phyloP scores from a whole-genome alignment of 2,329 filamentous ascomycete species.

The Aspergillus nomiae region DNA sequence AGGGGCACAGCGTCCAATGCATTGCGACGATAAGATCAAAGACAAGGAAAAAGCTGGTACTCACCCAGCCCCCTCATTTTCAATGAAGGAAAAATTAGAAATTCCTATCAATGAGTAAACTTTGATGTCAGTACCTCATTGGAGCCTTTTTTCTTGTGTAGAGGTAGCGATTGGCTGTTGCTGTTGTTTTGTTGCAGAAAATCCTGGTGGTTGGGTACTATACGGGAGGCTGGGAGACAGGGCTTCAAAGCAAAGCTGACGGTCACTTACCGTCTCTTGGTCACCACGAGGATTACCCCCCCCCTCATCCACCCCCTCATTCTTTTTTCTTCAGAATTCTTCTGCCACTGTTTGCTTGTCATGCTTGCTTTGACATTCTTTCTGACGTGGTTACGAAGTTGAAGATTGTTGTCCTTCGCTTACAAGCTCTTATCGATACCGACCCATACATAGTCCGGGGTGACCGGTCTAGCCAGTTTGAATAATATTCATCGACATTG shows the following conservation, averaged over 20 bases:
- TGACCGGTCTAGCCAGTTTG: background rate
- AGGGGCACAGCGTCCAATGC: constrained; percentile 6
- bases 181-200: constrained; percentile 25
- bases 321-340: constrained; percentile 2
- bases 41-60: background rate
- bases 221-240: constrained; percentile 1
- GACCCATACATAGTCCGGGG: background rate
- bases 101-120: background rate
- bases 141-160: background rate
- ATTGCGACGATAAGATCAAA: background rate
- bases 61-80: constrained; percentile 1
- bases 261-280: background rate
- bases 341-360: constrained; percentile 7
- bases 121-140: constrained; percentile 1
- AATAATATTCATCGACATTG: background rate
- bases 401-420: constrained; percentile 1
- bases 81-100: background rate
- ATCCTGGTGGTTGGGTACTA: constrained; percentile 37
- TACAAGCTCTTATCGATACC: constrained; percentile 1
- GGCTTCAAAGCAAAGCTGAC: background rate
- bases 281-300: background rate
- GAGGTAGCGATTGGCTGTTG: constrained; percentile 13
- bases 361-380: constrained; percentile 1
- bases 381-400: constrained; percentile 5
- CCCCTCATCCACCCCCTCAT: constrained; percentile 5